Evolutionary conservation across 208 protist genomes (phyloP).

Genomic region (Zelonia costaricensis): DNA sequence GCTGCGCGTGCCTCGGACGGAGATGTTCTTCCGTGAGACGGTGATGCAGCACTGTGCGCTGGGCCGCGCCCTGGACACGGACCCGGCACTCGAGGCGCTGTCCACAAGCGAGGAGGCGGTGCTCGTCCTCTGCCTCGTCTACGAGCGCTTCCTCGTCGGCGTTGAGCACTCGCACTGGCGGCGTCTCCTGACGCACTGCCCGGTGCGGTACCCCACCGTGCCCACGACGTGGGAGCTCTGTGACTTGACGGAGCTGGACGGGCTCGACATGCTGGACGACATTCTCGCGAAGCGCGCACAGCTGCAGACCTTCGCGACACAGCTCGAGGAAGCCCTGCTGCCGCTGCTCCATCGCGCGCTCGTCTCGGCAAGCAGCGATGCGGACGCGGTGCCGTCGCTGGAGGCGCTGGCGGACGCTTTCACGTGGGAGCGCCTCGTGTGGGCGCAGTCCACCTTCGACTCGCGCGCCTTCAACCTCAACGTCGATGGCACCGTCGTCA

Average conservation of each 20-base stretch:
- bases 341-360: conserved; percentile 42
- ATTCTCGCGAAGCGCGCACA: conserved; percentile 60
- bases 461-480: conserved; percentile 90
- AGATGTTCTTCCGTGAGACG: conserved; percentile 71
- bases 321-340: conserved; percentile 34
- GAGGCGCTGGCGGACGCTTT: conserved; percentile 40
- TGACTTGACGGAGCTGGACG: conserved; percentile 75
- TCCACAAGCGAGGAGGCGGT: conserved; percentile 74
- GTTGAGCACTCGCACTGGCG: conserved; percentile 61
- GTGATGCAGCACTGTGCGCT: conserved; percentile 55
- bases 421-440: conserved; percentile 55
- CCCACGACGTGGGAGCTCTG: conserved; percentile 64
- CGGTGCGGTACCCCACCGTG: conserved; percentile 65
- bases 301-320: conserved; percentile 47
- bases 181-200: conserved; percentile 56
- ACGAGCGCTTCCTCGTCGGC: conserved; percentile 67
- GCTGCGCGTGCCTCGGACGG: conserved; percentile 66
- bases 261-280: conserved; percentile 81
- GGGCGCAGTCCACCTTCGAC: conserved; percentile 88
- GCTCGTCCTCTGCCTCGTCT: conserved; percentile 77
- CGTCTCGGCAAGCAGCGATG: neutral
- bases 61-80: conserved; percentile 42
- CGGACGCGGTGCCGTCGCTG: conserved; percentile 3
- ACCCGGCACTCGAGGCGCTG: conserved; percentile 38
- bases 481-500: conserved; percentile 63